Percentiles rank a stretch among this genome's conserved stretches.
These are phyloP conservation scores for Posidonia oceanica DNA, from an alignment of 116 monocot genomes.

Conservation along the genomic window DNA sequence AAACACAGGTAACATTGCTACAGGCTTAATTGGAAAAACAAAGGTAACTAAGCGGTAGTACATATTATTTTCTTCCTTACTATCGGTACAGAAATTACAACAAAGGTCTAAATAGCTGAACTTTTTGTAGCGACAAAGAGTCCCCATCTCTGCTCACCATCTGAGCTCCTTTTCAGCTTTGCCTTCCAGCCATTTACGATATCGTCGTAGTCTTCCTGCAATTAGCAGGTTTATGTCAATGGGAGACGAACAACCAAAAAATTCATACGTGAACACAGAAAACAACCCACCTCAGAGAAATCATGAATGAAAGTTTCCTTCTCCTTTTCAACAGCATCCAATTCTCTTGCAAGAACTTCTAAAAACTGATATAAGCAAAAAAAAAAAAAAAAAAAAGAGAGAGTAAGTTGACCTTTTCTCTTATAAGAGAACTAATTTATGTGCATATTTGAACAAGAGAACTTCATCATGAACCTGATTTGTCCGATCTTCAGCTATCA, in stretches of 20 bases:
- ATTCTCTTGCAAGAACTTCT: constrained; percentile 60
- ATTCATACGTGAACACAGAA: background rate
- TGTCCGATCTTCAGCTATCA: constrained; percentile 89
- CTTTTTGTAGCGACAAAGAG: constrained; percentile 68
- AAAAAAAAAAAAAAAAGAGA: background rate
- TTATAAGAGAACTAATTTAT: background rate
- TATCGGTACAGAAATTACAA: too few species aligned
- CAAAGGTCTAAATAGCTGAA: background rate
- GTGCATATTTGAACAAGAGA: background rate
- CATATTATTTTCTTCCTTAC: too few species aligned
- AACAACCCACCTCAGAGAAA: constrained; percentile 59
- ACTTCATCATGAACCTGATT: constrained; percentile 45
- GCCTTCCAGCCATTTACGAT: constrained; percentile 88
- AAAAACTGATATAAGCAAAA: constrained; percentile 45
- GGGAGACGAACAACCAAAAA: too few species aligned
- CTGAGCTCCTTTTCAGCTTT: constrained; percentile 66
- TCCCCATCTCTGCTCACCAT: constrained; percentile 90
- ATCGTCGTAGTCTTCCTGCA: constrained; percentile 84
- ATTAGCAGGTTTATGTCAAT: background rate
- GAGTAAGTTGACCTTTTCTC: background rate
- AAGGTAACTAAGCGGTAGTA: too few species aligned
- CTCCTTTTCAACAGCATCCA: constrained; percentile 57
- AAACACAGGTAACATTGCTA: too few species aligned
- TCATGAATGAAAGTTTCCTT: constrained; percentile 61
- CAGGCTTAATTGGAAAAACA: too few species aligned